Evolutionary conservation across 768 basidiomycete species (phyloP), one percentile per base, ranked within the genome.

Genomic region (Dioszegia crocea): DNA sequence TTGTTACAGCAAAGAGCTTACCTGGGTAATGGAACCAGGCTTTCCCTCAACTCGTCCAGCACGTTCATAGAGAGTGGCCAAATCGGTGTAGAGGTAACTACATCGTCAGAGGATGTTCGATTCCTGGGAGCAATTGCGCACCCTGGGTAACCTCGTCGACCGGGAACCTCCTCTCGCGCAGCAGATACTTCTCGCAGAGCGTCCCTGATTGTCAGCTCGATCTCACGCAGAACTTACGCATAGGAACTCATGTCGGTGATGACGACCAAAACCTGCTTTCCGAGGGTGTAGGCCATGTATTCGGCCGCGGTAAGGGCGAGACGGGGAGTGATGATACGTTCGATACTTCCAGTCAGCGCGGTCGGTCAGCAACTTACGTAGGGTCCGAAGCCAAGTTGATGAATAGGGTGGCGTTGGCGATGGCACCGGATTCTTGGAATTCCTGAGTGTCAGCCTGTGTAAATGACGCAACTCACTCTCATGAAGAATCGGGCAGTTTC

Each of bases 401-500:
- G 86, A 99, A 99, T 53, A 99, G 82, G 6, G 96, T 98, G 55
- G 96, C 92, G 67, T 96, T 88, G 80, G 97, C 92, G 62, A 98
- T 83, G 82, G 87, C 89, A 54, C 96, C 96, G 76, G 96, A 97
- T 71, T 96, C 94, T 79, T 98, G 93, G 76, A 98, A 98, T 81
- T 99, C 96, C 76, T 93, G 89, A 51, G 10, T 3, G 17, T 53
- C 38, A 53, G 51, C 51, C 3, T 8, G 40, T 43, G 16, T 26
- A 24, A 29, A 6, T 36, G 19, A 5, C 30, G 31, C 16, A 36
- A 39, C 51, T 39, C 16, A 53, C 51, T 38, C 51, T 23, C 79
- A 94, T 93, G 88, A 99, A 99, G 83, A 96, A 99, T 53, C 94
- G 86, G 47, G 96, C 96, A 5, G 96, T 98, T 79, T 99, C 96